These are phyloP conservation scores for Globisporangium iwayamae DNA, from an alignment of 352 stramenopile genomes.

Conservation along the genomic window DNA sequence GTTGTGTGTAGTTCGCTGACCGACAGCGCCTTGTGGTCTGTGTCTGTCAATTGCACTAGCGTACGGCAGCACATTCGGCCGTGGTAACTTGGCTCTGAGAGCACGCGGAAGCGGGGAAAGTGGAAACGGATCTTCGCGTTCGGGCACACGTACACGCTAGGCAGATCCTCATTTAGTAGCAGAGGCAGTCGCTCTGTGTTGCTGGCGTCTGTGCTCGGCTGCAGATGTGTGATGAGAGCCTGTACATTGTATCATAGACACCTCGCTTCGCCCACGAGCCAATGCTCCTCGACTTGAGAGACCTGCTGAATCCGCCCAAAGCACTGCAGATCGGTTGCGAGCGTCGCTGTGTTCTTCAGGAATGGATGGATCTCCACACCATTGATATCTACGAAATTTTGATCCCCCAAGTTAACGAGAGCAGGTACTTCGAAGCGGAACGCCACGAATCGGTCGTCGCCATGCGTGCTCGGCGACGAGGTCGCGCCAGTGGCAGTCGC, in stretches of 20 bases:
- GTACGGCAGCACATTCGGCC: constrained; percentile 22
- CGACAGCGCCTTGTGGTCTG: too few relatives aligned
- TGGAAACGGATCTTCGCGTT: constrained; percentile 28
- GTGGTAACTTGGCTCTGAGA: constrained; percentile 17
- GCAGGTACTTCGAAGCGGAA: constrained; percentile 2
- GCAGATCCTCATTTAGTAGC: neutral
- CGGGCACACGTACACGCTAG: neutral
- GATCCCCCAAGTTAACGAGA: too few relatives aligned
- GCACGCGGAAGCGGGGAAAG: constrained; percentile 26
- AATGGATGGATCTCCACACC: neutral
- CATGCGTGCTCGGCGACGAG: neutral
- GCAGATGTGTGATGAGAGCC: neutral
- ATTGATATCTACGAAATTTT: too few relatives aligned
- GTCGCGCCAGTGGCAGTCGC: neutral
- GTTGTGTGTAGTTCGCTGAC: too few relatives aligned
- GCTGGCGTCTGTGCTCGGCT: neutral
- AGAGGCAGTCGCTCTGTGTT: neutral
- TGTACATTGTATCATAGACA: neutral
- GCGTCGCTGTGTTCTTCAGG: neutral
- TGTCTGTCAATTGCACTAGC: too few relatives aligned
- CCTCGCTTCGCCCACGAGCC: constrained; percentile 5
- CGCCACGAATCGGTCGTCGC: constrained; percentile 4
- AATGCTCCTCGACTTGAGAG: neutral
- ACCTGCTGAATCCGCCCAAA: constrained; percentile 5
- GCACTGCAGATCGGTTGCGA: constrained; percentile 3